Evolutionary conservation across 768 basidiomycete species (phyloP).

Genomic region (Suillus placidus): DNA sequence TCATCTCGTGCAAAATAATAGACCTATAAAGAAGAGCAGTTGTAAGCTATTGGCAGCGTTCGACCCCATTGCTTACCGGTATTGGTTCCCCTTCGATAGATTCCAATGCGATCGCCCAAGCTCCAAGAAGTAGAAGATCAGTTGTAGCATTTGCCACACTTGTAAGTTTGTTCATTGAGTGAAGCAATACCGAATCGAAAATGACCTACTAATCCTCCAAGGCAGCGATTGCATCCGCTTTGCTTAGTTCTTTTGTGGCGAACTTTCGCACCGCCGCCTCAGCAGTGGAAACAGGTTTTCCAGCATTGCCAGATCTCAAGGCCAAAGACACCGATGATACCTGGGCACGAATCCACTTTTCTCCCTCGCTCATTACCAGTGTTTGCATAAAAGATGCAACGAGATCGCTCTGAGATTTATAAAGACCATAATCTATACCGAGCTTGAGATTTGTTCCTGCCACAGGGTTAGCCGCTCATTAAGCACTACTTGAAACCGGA

Average conservation of each 20-base stretch:
- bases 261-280: conserved; percentile 80
- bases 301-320: conserved; percentile 64
- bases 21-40: conserved; percentile 38
- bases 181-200: conserved; percentile 4
- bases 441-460: conserved; percentile 83
- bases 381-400: conserved; percentile 94
- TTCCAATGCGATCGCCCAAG: conserved; percentile 71
- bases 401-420: conserved; percentile 78
- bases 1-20: conserved; percentile 95
- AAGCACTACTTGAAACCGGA: conserved; percentile 57
- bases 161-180: conserved; percentile 9
- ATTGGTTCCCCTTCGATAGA: conserved; percentile 63
- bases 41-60: conserved; percentile 6
- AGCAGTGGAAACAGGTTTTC: conserved; percentile 76
- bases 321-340: conserved; percentile 69
- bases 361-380: conserved; percentile 95
- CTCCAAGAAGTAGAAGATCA: conserved; percentile 80
- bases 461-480: conserved; percentile 60
- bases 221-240: conserved; percentile 74
- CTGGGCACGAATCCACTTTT: conserved; percentile 82
- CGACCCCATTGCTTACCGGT: conserved; percentile 55
- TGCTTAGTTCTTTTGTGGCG: conserved; percentile 83
- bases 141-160: conserved; percentile 89
- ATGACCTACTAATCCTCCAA: conserved; percentile 85
- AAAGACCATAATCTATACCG: conserved; percentile 87